phyloP scores from a whole-genome alignment of 352 stramenopile genomes.

The Pythium periplocum region DNA sequence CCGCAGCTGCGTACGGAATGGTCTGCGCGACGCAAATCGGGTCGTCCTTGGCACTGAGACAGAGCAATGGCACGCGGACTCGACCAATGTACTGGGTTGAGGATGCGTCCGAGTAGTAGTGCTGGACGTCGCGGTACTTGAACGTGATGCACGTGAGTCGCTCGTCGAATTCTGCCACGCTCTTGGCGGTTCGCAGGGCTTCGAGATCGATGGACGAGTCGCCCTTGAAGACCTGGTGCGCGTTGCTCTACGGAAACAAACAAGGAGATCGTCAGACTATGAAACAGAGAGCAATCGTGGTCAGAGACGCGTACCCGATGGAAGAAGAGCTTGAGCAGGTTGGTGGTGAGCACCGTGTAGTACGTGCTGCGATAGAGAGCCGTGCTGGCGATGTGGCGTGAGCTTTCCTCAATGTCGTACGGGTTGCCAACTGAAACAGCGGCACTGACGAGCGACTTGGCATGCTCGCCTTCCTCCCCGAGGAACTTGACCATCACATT shows the following conservation, averaged over 20 bases:
- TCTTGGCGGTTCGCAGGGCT: conserved; percentile 26
- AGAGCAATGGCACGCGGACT: conserved; percentile 53
- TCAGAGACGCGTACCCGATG: conserved; percentile 1
- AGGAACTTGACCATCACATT: conserved; percentile 80
- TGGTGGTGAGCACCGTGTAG: conserved; percentile 38
- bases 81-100: conserved; percentile 26
- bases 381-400: conserved; percentile 31
- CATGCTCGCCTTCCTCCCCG: conserved; percentile 39
- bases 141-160: conserved; percentile 54
- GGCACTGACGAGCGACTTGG: conserved; percentile 22
- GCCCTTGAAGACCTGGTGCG: conserved; percentile 44
- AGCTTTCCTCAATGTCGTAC: conserved; percentile 51
- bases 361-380: conserved; percentile 57
- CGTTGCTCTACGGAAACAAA: conserved; percentile 33
- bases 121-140: conserved; percentile 43
- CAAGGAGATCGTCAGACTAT: neutral
- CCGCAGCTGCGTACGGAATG: conserved; percentile 28
- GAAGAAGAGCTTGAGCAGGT: conserved; percentile 57
- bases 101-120: conserved; percentile 58
- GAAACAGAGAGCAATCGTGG: too few species aligned
- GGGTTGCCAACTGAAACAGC: conserved; percentile 72
- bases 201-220: conserved; percentile 45
- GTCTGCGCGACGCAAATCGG: conserved; percentile 41
- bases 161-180: conserved; percentile 61
- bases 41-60: conserved; percentile 56